Conservation (phyloP, 164 flowering plant species). For the Magnolia sinica region DNA sequence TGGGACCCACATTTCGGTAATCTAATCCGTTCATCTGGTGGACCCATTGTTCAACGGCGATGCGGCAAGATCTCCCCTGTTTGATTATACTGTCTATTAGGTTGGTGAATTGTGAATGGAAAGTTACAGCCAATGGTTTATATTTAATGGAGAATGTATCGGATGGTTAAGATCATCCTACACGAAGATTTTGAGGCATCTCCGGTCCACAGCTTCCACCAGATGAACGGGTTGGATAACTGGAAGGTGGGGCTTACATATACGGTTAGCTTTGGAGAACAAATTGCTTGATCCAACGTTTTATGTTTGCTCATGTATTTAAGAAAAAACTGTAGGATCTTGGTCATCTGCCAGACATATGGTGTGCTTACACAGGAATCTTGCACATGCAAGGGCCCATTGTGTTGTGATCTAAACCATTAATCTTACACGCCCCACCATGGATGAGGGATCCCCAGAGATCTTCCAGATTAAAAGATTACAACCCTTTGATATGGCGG, state of each 20-base stretch:
- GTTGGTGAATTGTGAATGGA: not conserved
- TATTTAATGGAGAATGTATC: not conserved
- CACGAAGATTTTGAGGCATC: not conserved
- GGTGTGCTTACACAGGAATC: not conserved
- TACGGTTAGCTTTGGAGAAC: not conserved
- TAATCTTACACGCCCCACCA: not conserved
- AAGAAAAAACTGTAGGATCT: too few relatives aligned
- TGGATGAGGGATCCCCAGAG: not conserved
- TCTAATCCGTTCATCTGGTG: not conserved
- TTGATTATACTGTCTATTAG: not conserved
- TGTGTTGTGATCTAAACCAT: not conserved
- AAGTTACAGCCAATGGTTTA: not conserved
- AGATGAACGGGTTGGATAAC: too few relatives aligned
- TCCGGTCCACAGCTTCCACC: not conserved
- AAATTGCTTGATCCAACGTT: not conserved
- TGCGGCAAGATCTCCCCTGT: not conserved
- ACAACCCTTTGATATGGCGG: not conserved
- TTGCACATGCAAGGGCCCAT: not conserved
- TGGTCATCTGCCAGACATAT: too few relatives aligned
- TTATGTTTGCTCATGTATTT: not conserved
- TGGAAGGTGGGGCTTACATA: too few relatives aligned
- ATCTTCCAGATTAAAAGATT: not conserved
- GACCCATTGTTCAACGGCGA: not conserved
- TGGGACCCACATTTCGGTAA: not conserved
- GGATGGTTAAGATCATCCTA: not conserved